These are phyloP conservation scores for Fragaria iinumae DNA, from an alignment of 306 rosid genomes.

Conservation along the genomic window DNA sequence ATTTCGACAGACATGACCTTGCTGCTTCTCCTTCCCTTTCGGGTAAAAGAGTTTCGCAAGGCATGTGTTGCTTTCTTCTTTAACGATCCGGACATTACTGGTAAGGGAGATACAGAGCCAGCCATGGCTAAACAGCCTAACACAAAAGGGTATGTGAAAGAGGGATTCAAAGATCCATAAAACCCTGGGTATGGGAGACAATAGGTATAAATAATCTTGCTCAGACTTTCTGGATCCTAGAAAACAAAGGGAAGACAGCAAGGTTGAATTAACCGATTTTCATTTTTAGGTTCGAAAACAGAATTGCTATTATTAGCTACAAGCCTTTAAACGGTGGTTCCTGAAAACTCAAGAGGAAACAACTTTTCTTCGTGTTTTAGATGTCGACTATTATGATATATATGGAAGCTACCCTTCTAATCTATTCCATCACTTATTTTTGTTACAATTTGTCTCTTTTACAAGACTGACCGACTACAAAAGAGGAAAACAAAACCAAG, in stretches of 20 bases:
- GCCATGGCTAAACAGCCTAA: constrained; percentile 3
- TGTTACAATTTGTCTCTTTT: not conserved
- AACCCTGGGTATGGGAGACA: not conserved
- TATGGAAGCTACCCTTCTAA: too few relatives aligned
- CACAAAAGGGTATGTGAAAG: not conserved
- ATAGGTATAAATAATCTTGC: not conserved
- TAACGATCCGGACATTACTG: not conserved
- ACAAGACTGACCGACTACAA: not conserved
- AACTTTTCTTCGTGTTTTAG: not conserved
- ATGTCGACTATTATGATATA: not conserved
- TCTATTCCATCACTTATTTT: constrained; percentile 4
- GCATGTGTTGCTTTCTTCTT: constrained; percentile 10
- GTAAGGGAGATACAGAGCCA: not conserved
- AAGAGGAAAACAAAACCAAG: not conserved
- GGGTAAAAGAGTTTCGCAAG: not conserved
- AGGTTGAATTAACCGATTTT: not conserved
- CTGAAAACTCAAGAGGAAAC: not conserved
- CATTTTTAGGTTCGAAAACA: not conserved
- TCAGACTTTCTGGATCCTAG: not conserved
- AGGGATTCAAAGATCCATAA: not conserved
- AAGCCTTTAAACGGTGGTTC: not conserved
- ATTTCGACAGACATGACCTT: constrained; percentile 1
- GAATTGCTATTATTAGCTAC: not conserved
- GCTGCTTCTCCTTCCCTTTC: not conserved
- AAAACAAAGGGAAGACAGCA: not conserved